Percentiles rank a stretch among this genome's conserved stretches.
Evolutionary conservation across 2,329 filamentous ascomycete genomes (phyloP).

Genomic region (Tolypocladium sp.): DNA sequence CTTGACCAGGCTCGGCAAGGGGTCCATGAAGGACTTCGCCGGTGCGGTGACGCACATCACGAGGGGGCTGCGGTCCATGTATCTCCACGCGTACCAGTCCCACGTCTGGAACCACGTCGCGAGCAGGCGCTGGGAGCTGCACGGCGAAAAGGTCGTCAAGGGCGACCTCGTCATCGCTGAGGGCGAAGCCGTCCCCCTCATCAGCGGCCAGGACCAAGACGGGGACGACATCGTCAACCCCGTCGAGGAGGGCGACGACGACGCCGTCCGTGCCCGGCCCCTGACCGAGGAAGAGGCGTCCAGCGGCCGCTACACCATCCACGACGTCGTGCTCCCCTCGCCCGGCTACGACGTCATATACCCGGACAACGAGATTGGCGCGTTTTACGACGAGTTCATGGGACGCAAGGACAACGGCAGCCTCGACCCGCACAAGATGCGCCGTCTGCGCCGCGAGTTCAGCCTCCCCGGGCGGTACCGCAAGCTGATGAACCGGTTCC

Average conservation of each 20-base stretch:
- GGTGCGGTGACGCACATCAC: constrained; percentile 76
- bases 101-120: constrained; percentile 86
- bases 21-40: constrained; percentile 58
- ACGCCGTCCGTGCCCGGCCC: constrained; percentile 52
- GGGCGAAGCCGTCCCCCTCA: constrained; percentile 18
- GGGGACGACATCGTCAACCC: constrained; percentile 33
- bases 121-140: constrained; percentile 69
- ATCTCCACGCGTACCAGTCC: constrained; percentile 93
- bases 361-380: constrained; percentile 72
- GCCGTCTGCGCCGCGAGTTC: constrained; percentile 74
- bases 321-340: constrained; percentile 84
- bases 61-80: constrained; percentile 81
- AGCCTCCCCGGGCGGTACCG: constrained; percentile 84
- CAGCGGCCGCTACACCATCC: constrained; percentile 69
- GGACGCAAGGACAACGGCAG: constrained; percentile 63
- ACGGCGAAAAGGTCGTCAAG: constrained; percentile 64
- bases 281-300: constrained; percentile 70
- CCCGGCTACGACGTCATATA: constrained; percentile 88
- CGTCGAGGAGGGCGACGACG: constrained; percentile 31
- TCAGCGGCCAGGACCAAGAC: constrained; percentile 55
- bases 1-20: constrained; percentile 42
- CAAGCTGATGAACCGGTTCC: constrained; percentile 68
- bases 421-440: constrained; percentile 80
- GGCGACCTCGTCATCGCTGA: constrained; percentile 71
- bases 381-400: constrained; percentile 85